Percentiles rank a stretch among this genome's conserved stretches.
Conservation (phyloP, 495 filamentous ascomycete species). For the Penicillium roqueforti region DNA sequence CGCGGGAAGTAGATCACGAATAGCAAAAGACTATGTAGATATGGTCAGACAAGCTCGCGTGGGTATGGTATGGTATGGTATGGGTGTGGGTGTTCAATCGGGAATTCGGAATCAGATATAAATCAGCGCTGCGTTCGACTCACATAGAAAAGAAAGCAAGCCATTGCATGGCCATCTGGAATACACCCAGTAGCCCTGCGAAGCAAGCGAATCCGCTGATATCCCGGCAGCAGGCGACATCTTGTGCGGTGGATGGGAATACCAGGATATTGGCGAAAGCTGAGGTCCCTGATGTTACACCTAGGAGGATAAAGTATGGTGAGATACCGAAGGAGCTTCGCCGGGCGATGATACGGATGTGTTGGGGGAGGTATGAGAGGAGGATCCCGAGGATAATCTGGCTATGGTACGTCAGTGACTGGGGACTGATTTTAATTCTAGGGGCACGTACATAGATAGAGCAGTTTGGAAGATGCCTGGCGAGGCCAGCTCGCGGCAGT, state of each 20-base stretch:
- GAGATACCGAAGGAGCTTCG: slow-evolving; percentile 94
- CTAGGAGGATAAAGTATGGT: slow-evolving; percentile 88
- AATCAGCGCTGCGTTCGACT: slow-evolving; percentile 23
- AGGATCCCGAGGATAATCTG: slow-evolving; percentile 87
- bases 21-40: slow-evolving; percentile 69
- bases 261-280: slow-evolving; percentile 88
- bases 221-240: slow-evolving; percentile 78
- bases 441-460: slow-evolving; percentile 51
- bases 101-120: neutral
- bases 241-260: slow-evolving; percentile 68
- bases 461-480: slow-evolving; percentile 57
- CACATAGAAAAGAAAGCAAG: slow-evolving; percentile 87
- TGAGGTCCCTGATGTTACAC: slow-evolving; percentile 80
- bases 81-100: neutral
- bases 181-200: slow-evolving; percentile 78
- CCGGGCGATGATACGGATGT: slow-evolving; percentile 80
- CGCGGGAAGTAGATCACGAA: slow-evolving; percentile 83
- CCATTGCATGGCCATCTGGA: slow-evolving; percentile 89
- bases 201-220: slow-evolving; percentile 78
- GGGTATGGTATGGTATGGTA: too few relatives aligned
- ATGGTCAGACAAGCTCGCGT: neutral
- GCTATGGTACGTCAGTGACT: slow-evolving; percentile 38
- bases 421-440: neutral
- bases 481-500: slow-evolving; percentile 40
- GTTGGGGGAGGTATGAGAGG: slow-evolving; percentile 91